A percentile compares a stretch with the other conserved stretches of the same genome.
Conservation (phyloP, 345 rosid species). For the Corchorus olitorius region DNA sequence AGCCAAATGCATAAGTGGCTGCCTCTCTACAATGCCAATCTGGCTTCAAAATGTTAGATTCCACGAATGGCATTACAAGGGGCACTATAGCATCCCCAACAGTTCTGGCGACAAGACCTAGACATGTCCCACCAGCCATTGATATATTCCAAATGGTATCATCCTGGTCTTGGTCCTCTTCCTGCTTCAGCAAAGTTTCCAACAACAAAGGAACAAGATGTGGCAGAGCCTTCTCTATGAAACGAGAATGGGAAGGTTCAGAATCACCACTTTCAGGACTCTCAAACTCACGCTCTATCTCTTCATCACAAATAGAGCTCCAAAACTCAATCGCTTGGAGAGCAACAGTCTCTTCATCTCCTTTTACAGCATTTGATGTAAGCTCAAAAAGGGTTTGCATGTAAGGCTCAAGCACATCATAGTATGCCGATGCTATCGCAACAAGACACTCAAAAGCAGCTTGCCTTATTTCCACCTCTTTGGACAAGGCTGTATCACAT, state of each 20-base stretch:
- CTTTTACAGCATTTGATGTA: constrained; percentile 84
- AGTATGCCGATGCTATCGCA: constrained; percentile 87
- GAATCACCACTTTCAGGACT: constrained; percentile 65
- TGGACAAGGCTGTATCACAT: constrained; percentile 82
- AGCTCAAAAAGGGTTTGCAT: constrained; percentile 85
- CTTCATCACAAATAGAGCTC: constrained; percentile 98
- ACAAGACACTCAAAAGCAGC: constrained; percentile 98
- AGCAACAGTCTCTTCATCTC: constrained; percentile 86
- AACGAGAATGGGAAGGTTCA: constrained; percentile 60
- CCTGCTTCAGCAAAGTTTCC: constrained; percentile 89
- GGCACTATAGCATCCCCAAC: constrained; percentile 89
- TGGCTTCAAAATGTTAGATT: constrained; percentile 63
- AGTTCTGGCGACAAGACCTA: constrained; percentile 91
- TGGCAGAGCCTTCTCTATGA: constrained; percentile 80
- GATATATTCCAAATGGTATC: constrained; percentile 86
- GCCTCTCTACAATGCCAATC: constrained; percentile 94
- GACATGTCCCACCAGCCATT: constrained; percentile 98
- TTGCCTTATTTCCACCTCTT: constrained; percentile 81
- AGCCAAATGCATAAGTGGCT: constrained; percentile 94
- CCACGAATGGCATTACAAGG: constrained; percentile 93
- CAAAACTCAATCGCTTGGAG: constrained; percentile 97
- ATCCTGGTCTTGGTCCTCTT: constrained; percentile 93
- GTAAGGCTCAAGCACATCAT: constrained; percentile 83
- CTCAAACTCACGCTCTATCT: constrained; percentile 86
- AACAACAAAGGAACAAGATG: constrained; percentile 77